Conservation (phyloP, 495 filamentous ascomycete genomes). For the Hypoxylon intermedium region DNA sequence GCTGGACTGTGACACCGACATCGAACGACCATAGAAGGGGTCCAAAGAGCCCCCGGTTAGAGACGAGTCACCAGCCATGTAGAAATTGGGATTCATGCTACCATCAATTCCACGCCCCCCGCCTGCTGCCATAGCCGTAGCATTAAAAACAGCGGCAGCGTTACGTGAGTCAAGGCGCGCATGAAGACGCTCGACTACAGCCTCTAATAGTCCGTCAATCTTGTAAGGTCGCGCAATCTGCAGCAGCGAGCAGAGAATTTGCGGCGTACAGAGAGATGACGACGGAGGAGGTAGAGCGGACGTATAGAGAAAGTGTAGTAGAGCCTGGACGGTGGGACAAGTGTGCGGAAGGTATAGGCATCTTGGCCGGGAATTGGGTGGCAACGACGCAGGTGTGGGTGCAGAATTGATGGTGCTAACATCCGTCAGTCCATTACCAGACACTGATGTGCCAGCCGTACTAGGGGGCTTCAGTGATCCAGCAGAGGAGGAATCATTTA, state of each 20-base stretch:
- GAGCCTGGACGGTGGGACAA: conserved; percentile 80
- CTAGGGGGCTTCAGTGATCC: conserved; percentile 52
- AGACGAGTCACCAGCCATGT: conserved; percentile 37
- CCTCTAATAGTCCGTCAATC: conserved; percentile 89
- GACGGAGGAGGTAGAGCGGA: conserved; percentile 78
- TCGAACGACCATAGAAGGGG: conserved; percentile 24
- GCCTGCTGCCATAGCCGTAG: conserved; percentile 96
- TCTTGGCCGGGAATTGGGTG: conserved; percentile 77
- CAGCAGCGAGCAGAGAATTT: conserved; percentile 92
- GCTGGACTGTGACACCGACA: conserved; percentile 36
- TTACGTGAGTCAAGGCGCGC: conserved; percentile 89
- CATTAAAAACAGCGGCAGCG: conserved; percentile 96
- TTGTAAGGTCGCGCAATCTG: conserved; percentile 94
- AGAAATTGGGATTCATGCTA: conserved; percentile 57
- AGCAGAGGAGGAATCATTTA: conserved; percentile 55
- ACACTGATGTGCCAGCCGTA: conserved; percentile 45
- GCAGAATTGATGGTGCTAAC: conserved; percentile 53
- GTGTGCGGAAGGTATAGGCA: conserved; percentile 94
- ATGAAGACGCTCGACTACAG: conserved; percentile 89
- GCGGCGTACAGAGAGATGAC: conserved; percentile 86
- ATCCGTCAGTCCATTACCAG: conserved; percentile 44
- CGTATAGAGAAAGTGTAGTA: conserved; percentile 93
- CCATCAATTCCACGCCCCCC: conserved; percentile 77
- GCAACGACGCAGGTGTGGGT: conserved; percentile 59
- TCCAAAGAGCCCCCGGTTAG: conserved; percentile 21